Conservation (phyloP, 306 rosid species). For the Vigna reflexopilosa region DNA sequence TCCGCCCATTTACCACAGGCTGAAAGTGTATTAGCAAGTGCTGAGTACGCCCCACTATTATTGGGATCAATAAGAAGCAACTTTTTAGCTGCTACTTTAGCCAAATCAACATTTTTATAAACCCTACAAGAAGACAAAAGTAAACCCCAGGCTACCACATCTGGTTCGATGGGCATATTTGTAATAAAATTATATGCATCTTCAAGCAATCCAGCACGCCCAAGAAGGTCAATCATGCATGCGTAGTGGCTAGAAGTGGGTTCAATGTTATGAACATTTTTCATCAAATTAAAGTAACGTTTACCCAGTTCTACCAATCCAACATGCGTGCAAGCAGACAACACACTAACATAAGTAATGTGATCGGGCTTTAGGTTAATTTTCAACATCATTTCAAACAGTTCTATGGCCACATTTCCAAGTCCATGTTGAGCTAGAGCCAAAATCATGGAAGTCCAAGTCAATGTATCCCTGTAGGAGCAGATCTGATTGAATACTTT, state of each 20-base stretch:
- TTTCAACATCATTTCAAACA: conserved; percentile 80
- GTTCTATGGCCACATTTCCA: conserved; percentile 80
- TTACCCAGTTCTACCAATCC: conserved; percentile 80
- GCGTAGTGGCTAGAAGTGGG: conserved; percentile 81
- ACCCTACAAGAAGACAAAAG: conserved; percentile 81
- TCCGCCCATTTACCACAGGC: conserved; percentile 84
- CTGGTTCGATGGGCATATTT: conserved; percentile 81
- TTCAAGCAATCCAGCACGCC: conserved; percentile 87
- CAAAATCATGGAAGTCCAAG: conserved; percentile 91
- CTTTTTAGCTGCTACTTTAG: conserved; percentile 78
- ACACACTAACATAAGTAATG: conserved; percentile 84
- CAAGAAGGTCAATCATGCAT: conserved; percentile 82
- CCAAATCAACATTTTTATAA: conserved; percentile 74
- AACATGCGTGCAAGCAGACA: conserved; percentile 83
- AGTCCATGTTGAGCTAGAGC: conserved; percentile 91
- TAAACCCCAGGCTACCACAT: conserved; percentile 84
- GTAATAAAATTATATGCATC: conserved; percentile 71
- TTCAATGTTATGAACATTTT: conserved; percentile 68
- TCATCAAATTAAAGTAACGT: conserved; percentile 74
- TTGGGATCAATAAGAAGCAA: conserved; percentile 83
- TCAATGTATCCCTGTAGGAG: conserved; percentile 57
- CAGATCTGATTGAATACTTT: conserved; percentile 61
- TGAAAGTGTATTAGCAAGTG: conserved; percentile 82
- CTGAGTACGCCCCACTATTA: conserved; percentile 83
- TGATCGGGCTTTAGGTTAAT: conserved; percentile 76